Conservation (phyloP, 495 filamentous ascomycete species). For the Penicillium herquei region DNA sequence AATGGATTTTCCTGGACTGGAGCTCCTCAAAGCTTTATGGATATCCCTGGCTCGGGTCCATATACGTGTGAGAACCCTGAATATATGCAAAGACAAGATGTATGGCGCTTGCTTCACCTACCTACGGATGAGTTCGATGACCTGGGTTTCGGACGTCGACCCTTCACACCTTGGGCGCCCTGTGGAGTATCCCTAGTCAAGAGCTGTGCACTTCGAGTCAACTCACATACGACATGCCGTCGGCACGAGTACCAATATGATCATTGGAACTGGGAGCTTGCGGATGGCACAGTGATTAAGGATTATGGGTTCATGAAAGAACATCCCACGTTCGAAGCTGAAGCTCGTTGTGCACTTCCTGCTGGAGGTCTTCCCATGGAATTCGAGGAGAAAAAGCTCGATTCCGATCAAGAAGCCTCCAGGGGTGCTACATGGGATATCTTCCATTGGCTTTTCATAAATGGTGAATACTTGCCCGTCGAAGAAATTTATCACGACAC, state of each 20-base stretch:
- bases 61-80: conserved; percentile 5
- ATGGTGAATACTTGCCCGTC: too few relatives aligned
- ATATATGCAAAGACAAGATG: conserved; percentile 10
- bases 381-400: too few relatives aligned
- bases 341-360: too few relatives aligned
- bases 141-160: background rate
- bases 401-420: too few relatives aligned
- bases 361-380: too few relatives aligned
- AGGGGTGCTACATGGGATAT: too few relatives aligned
- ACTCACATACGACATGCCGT: conserved; percentile 3
- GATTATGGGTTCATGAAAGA: conserved; percentile 6
- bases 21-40: conserved; percentile 18
- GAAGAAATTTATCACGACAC: too few relatives aligned
- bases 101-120: conserved; percentile 18
- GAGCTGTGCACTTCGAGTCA: conserved; percentile 10
- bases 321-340: too few relatives aligned
- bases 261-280: conserved; percentile 12
- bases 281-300: background rate
- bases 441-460: too few relatives aligned
- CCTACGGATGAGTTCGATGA: conserved; percentile 10
- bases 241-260: conserved; percentile 10
- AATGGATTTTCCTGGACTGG: conserved; percentile 18
- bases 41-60: conserved; percentile 16
- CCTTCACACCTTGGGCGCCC: conserved; percentile 14
- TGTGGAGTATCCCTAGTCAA: background rate